phyloP scores from a whole-genome alignment of 441 rosid genomes.

The Pelargonium myrrhifolium region DNA sequence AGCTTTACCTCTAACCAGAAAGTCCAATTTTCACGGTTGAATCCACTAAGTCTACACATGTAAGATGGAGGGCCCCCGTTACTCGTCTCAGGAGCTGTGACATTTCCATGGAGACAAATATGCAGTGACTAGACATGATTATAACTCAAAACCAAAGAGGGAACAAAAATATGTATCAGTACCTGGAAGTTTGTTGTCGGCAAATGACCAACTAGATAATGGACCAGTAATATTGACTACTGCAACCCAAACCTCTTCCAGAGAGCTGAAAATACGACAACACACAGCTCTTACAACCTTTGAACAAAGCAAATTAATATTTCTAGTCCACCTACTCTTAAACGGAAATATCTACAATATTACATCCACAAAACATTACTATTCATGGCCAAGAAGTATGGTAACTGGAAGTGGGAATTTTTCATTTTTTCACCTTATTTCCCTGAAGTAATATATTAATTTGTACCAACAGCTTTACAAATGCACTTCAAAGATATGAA shows the following conservation, averaged over 20 bases:
- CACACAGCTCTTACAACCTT: background rate
- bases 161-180: constrained; percentile 1
- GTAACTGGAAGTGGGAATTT: background rate
- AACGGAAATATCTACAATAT: background rate
- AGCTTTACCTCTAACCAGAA: constrained; percentile 84
- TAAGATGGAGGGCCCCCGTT: constrained; percentile 76
- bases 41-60: constrained; percentile 71
- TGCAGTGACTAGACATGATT: background rate
- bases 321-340: background rate
- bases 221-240: constrained; percentile 92
- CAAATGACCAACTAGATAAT: constrained; percentile 86
- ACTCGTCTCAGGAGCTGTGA: constrained; percentile 64
- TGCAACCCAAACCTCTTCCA: constrained; percentile 88
- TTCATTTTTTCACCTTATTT: background rate
- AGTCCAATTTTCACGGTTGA: constrained; percentile 65
- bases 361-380: background rate
- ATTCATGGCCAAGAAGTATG: background rate
- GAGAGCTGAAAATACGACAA: constrained; percentile 47
- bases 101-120: constrained; percentile 10
- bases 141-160: constrained; percentile 4
- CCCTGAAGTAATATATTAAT: background rate
- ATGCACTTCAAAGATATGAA: background rate
- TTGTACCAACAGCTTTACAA: background rate
- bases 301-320: background rate
- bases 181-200: constrained; percentile 74